Conservation (phyloP, 78 protist genomes). For the Dictyostelium brefeldianum region DNA sequence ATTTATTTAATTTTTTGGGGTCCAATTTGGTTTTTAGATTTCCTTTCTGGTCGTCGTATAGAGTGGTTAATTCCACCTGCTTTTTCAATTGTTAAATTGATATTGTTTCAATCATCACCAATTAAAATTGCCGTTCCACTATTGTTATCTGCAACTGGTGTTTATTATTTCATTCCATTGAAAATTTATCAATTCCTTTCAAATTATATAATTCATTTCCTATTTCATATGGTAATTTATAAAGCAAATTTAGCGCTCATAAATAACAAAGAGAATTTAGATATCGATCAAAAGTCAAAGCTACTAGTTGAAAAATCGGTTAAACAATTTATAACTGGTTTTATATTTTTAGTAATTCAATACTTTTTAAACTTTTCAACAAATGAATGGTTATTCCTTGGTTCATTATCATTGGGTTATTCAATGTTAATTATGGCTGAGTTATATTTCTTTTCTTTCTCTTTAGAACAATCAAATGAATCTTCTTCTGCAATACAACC, state of each 20-base stretch:
- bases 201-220: slow-evolving; percentile 58
- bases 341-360: slow-evolving; percentile 40
- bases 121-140: slow-evolving; percentile 31
- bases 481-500: slow-evolving; percentile 33
- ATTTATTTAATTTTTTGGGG: slow-evolving; percentile 57
- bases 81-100: slow-evolving; percentile 15
- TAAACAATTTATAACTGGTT: slow-evolving; percentile 53
- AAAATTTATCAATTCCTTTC: slow-evolving; percentile 47
- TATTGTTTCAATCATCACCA: slow-evolving; percentile 21
- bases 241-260: slow-evolving; percentile 48
- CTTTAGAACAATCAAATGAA: slow-evolving; percentile 46
- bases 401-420: slow-evolving; percentile 55
- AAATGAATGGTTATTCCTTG: slow-evolving; percentile 41
- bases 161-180: slow-evolving; percentile 45
- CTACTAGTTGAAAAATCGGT: slow-evolving; percentile 9
- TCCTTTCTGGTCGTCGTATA: slow-evolving; percentile 44
- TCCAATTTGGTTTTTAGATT: slow-evolving; percentile 72
- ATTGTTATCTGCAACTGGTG: slow-evolving; percentile 26
- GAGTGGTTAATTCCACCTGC: slow-evolving; percentile 74
- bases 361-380: slow-evolving; percentile 61
- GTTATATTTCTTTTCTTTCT: slow-evolving; percentile 70
- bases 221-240: slow-evolving; percentile 55
- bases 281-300: slow-evolving; percentile 36
- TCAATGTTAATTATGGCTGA: slow-evolving; percentile 51
- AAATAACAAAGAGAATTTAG: slow-evolving; percentile 26